Conservation (phyloP, 176 grass and related monocot genomes). For the Carex parvula region DNA sequence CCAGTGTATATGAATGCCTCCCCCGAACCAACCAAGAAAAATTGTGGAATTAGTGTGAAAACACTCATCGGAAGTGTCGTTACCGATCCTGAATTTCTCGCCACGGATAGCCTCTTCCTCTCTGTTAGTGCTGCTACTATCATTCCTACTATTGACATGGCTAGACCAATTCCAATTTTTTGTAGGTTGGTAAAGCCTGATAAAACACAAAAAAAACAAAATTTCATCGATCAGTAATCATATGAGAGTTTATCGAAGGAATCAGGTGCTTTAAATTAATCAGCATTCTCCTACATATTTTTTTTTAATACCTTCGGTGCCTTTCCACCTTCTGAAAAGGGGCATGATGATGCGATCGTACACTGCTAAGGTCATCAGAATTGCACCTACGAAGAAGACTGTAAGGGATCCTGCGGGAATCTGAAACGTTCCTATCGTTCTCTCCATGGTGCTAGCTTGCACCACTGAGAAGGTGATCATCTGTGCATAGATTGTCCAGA, state of each 20-base stretch:
- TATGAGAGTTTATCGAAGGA: not conserved
- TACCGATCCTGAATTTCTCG: not conserved
- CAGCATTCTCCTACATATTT: not conserved
- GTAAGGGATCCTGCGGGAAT: constrained; percentile 75
- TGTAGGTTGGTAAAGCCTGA: constrained; percentile 63
- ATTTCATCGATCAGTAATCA: not conserved
- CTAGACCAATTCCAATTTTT: constrained; percentile 63
- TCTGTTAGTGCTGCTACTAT: constrained; percentile 44
- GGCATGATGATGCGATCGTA: constrained; percentile 71
- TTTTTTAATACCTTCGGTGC: constrained; percentile 30
- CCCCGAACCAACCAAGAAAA: constrained; percentile 70
- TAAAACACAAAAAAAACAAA: not conserved
- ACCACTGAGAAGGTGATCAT: constrained; percentile 91
- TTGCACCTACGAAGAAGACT: constrained; percentile 63
- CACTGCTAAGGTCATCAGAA: constrained; percentile 59
- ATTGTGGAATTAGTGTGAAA: constrained; percentile 64
- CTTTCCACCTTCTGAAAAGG: constrained; percentile 37
- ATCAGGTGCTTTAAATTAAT: not conserved
- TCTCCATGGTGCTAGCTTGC: constrained; percentile 81
- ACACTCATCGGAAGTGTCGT: constrained; percentile 54
- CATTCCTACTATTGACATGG: constrained; percentile 59
- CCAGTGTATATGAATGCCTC: constrained; percentile 89
- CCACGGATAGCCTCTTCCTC: constrained; percentile 42
- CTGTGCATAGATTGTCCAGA: constrained; percentile 86
- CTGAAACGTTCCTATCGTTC: constrained; percentile 47